phyloP scores from a whole-genome alignment of 257 asterid species.

The Jasminum sambac region DNA sequence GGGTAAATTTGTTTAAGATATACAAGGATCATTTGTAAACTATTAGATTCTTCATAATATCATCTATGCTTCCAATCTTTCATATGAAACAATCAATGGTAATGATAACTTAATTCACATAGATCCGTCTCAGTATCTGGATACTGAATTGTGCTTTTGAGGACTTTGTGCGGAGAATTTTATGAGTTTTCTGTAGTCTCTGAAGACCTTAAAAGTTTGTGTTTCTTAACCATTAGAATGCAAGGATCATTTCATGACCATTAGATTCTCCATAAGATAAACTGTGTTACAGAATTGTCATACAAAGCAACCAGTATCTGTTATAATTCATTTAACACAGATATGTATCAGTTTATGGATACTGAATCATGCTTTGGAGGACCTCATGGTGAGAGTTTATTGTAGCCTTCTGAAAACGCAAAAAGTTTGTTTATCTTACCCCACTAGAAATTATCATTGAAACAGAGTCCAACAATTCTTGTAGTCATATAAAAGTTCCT shows the following conservation, averaged over 20 bases:
- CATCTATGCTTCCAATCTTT: no score
- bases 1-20: not conserved
- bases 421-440: not conserved
- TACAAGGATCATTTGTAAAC: not conserved
- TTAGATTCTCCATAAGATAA: not conserved
- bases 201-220: no score
- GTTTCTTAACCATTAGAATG: not conserved
- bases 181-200: no score
- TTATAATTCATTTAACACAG: not conserved
- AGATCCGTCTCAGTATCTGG: no score
- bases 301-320: not conserved
- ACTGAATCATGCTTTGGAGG: not conserved
- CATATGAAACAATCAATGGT: no score
- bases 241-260: not conserved
- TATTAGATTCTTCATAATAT: not conserved
- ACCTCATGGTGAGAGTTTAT: not conserved
- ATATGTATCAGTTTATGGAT: not conserved
- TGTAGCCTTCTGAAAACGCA: not conserved
- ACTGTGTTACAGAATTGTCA: not conserved
- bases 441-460: not conserved
- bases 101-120: no score
- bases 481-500: not conserved
- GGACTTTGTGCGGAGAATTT: no score
- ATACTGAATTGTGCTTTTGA: no score
- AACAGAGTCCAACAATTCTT: not conserved